Base-by-base conservation (phyloP, 2,329 filamentous ascomycete genomes). In the Fusarium veterinarium region DNA sequence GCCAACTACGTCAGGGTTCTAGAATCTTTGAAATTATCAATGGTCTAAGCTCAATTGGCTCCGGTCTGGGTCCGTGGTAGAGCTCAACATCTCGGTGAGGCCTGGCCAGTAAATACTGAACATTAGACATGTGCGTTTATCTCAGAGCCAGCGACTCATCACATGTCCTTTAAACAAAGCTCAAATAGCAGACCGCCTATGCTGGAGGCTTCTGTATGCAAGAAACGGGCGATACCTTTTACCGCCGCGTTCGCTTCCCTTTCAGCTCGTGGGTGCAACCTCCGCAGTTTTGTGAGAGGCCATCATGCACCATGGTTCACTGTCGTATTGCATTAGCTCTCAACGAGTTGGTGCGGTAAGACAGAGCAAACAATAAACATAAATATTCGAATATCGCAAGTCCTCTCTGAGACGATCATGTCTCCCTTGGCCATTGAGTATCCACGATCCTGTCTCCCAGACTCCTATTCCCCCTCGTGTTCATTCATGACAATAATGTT, bases 1-100 rank as follows among this genome's bases (percentile, higher is more conserved):
- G 30, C 37, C 62, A 62, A 40, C 71, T 74, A 77, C 76, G 76
- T 78, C 76, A 77, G 69, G 66, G 68, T 68, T 67, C 74, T 65
- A 60, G 65, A 73, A 70, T 72, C 74, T 75, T 60, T 64, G 68
- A 76, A 76, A 78, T 77, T 78, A 63, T 69, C 76, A 77, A 78
- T 78, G 69, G 61, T 67, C 71, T 62, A 60, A 68, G 73, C 75
- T 76, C 72, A 70, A 78, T 77, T 78, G 76, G 70, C 70, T 73
- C 70, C 61, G 70, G 58, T 73, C 48, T 44, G 31, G 28, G 41
- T 66, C 69, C 69, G 60, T 65, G 44, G 20, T 37, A 53, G 35
- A 69, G 58, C 58, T 69, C 33, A 38, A 45, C 28, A 46, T 67
- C 58, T 69, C 35, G 59, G 65, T 63, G 60, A 68, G 23, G 56